Percentiles rank a stretch among this genome's conserved stretches.
Conservation (phyloP, 306 rosid species). For the Adenanthera pavonina region DNA sequence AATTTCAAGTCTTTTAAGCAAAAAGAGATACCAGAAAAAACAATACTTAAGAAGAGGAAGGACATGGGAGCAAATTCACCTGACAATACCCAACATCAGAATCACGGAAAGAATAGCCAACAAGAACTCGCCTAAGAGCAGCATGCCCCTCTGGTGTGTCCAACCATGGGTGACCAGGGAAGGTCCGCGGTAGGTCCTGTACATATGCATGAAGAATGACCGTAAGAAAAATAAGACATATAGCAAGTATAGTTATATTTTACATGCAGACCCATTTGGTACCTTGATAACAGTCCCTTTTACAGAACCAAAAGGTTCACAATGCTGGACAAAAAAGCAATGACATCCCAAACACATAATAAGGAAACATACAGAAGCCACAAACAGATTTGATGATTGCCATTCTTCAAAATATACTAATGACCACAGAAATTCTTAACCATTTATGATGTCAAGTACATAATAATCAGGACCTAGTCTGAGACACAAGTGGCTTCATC, state of each 20-base stretch:
- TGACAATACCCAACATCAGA: conserved; percentile 99
- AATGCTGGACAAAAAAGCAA: conserved; percentile 20
- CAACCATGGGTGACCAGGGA: conserved; percentile 98
- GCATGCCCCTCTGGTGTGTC: conserved; percentile 98
- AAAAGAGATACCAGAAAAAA: background rate
- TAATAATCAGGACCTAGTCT: conserved; percentile 12
- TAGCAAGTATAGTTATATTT: background rate
- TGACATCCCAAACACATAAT: background rate
- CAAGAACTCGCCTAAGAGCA: conserved; percentile 94
- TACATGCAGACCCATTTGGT: background rate
- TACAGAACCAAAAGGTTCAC: conserved; percentile 27
- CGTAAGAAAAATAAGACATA: conserved; percentile 4
- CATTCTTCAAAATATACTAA: conserved; percentile 23
- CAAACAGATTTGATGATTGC: conserved; percentile 17
- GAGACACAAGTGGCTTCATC: conserved; percentile 21
- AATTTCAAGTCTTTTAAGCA: background rate
- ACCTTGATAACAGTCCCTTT: conserved; percentile 1
- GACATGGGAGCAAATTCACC: conserved; percentile 50
- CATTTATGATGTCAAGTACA: conserved; percentile 17
- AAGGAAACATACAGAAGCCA: background rate
- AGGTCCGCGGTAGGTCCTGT: conserved; percentile 93
- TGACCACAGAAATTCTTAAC: conserved; percentile 13
- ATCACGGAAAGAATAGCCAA: conserved; percentile 95
- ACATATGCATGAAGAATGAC: conserved; percentile 12
- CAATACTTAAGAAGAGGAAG: conserved; percentile 23